Conservation (phyloP, 1,139 yeast genomes). For the Hemisphaericaspora subhashii region DNA sequence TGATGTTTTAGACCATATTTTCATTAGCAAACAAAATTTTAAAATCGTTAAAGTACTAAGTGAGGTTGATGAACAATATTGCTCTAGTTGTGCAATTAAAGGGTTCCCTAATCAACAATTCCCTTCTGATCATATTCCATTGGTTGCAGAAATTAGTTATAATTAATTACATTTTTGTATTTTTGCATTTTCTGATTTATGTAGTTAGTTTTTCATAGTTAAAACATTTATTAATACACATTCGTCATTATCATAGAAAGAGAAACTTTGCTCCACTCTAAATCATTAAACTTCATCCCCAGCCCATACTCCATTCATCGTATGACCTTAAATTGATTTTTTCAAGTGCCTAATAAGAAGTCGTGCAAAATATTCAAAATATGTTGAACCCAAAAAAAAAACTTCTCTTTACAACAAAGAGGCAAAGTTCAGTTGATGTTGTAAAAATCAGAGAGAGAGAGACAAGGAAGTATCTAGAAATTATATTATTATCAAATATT, state of each 20-base stretch:
- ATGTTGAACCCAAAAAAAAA: slow-evolving; percentile 1
- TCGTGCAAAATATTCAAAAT: slow-evolving; percentile 2
- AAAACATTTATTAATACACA: not conserved
- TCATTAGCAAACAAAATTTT: slow-evolving; percentile 42
- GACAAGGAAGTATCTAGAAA: too few relatives aligned
- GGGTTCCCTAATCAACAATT: slow-evolving; percentile 44
- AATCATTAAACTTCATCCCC: too few relatives aligned
- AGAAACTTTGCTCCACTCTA: too few relatives aligned
- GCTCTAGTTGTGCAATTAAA: slow-evolving; percentile 13
- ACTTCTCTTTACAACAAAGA: not conserved
- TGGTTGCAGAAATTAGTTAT: slow-evolving; percentile 19
- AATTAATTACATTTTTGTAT: not conserved
- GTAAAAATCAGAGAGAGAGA: too few relatives aligned
- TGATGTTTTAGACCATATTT: slow-evolving; percentile 59
- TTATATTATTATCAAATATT: too few relatives aligned
- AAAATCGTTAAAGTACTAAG: slow-evolving; percentile 20
- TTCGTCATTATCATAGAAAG: too few relatives aligned
- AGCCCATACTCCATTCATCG: not conserved
- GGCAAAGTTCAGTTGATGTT: too few relatives aligned
- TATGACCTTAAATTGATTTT: not conserved
- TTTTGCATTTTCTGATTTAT: too few relatives aligned
- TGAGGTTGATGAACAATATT: slow-evolving; percentile 22
- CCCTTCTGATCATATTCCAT: slow-evolving; percentile 47
- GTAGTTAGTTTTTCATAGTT: not conserved
- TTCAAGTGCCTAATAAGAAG: too few relatives aligned